Evolutionary conservation across 2,329 filamentous ascomycete genomes (phyloP).

Genomic region (Sporothrix brasiliensis): DNA sequence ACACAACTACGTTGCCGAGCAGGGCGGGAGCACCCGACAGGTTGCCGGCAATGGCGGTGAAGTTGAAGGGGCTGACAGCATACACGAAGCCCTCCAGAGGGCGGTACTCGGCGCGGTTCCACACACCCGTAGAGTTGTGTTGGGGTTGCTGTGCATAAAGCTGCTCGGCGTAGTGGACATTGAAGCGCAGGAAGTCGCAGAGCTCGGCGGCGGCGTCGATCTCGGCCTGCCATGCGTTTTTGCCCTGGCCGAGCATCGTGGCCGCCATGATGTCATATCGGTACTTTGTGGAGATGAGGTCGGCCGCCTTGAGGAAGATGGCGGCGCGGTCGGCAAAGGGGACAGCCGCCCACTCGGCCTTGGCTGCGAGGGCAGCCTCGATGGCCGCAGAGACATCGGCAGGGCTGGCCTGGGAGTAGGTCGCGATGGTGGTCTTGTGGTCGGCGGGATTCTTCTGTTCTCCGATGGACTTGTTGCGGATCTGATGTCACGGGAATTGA

Average conservation of each 20-base stretch:
- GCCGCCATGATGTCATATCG: conserved; percentile 95
- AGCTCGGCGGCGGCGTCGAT: conserved; percentile 94
- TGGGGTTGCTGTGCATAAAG: conserved; percentile 84
- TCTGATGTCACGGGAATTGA: conserved; percentile 46
- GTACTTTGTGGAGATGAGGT: conserved; percentile 88
- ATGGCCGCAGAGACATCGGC: conserved; percentile 80
- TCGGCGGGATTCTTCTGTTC: conserved; percentile 82
- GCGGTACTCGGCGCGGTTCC: conserved; percentile 89
- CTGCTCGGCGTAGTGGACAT: conserved; percentile 91
- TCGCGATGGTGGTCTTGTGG: conserved; percentile 75
- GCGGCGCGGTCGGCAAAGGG: conserved; percentile 90
- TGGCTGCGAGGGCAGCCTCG: conserved; percentile 80
- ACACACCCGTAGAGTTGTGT: conserved; percentile 80
- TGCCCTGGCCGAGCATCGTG: conserved; percentile 94
- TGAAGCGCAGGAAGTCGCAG: conserved; percentile 90
- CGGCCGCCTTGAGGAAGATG: conserved; percentile 93
- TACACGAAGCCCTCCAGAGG: conserved; percentile 95
- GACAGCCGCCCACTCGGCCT: conserved; percentile 79
- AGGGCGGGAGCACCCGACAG: conserved; percentile 79
- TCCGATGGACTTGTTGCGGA: conserved; percentile 66
- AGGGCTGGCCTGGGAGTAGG: conserved; percentile 78
- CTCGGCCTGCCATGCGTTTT: conserved; percentile 99
- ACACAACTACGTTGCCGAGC: conserved; percentile 92
- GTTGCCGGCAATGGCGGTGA: conserved; percentile 92
- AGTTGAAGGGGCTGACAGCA: conserved; percentile 93